Base-by-base conservation (phyloP, 345 rosid genomes). In the Camelina sativa region DNA sequence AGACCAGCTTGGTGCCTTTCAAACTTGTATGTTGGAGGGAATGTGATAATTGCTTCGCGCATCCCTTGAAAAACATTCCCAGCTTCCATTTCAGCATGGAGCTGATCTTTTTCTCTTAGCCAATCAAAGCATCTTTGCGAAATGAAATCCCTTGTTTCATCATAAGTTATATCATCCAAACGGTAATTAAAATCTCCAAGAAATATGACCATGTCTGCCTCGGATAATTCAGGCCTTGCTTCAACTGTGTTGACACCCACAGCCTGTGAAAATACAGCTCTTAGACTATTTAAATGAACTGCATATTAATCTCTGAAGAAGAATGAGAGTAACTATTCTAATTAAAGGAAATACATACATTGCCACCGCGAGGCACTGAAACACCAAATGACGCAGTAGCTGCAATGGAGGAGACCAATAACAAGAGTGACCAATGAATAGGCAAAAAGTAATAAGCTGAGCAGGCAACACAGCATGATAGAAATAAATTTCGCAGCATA, bases 31-130 rank as follows among this genome's bases (percentile, higher is more conserved):
- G 96, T 90, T 25, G 96, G 96, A 77, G 96, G 91, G 76, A 90
- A 90, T 76, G 73, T 84, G 65, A 90, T 85, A 76, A 83, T 67
- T 48, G 93, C 96, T 79, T 90, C 96, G 44, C 91, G 87, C 96
- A 90, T 90, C 76, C 93, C 96, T 79, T 88, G 96, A 65, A 90
- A 90, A 74, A 88, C 96, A 80, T 84, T 90, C 25, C 91, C 96
- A 11, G 86, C 88, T 76, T 82, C 79, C 96, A 90, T 90, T 74
- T 90, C 96, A 62, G 85, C 78, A 76, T 82, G 85, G 34, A 90
- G 90, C 80, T 90, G 96, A 79, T 90, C 96, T 67, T 73, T 86
- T 81, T 85, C 91, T 82, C 93, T 82, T 69, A 90, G 89, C 93
- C 93, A 90, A 72, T 90, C 96, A 84, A 90, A 88, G 83, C 85